phyloP scores from a whole-genome alignment of 345 rosid genomes.

The Murraya koenigii region DNA sequence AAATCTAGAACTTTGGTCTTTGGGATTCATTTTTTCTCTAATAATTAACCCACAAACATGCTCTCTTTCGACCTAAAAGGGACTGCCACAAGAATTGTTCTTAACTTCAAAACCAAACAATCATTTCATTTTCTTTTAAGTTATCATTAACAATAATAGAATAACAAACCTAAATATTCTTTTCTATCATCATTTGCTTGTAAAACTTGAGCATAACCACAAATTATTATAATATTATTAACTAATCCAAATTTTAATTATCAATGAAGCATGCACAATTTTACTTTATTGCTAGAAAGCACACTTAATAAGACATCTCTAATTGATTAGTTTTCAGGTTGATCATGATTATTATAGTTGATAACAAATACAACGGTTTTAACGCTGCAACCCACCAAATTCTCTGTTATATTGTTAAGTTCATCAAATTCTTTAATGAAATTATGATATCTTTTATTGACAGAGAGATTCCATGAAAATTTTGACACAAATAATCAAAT shows the following conservation, averaged over 20 bases:
- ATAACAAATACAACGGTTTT: background rate
- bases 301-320: too few relatives aligned
- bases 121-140: background rate
- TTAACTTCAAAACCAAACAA: background rate
- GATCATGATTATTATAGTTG: too few relatives aligned
- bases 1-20: too few relatives aligned
- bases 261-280: too few relatives aligned
- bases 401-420: background rate
- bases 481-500: too few relatives aligned
- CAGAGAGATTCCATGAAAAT: too few relatives aligned
- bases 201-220: background rate
- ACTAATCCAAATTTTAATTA: too few relatives aligned
- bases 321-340: too few relatives aligned
- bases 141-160: background rate
- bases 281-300: too few relatives aligned
- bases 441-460: too few relatives aligned
- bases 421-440: background rate
- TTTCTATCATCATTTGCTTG: background rate
- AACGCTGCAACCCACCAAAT: background rate
- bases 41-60: background rate
- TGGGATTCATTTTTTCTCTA: background rate
- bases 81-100: too few relatives aligned
- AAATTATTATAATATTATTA: too few relatives aligned
- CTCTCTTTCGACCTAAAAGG: background rate
- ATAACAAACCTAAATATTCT: background rate